Percentiles rank a stretch among this genome's conserved stretches.
These are phyloP conservation scores for Harringtonia lauricola DNA, from an alignment of 2,329 filamentous ascomycete species.

Conservation along the genomic window DNA sequence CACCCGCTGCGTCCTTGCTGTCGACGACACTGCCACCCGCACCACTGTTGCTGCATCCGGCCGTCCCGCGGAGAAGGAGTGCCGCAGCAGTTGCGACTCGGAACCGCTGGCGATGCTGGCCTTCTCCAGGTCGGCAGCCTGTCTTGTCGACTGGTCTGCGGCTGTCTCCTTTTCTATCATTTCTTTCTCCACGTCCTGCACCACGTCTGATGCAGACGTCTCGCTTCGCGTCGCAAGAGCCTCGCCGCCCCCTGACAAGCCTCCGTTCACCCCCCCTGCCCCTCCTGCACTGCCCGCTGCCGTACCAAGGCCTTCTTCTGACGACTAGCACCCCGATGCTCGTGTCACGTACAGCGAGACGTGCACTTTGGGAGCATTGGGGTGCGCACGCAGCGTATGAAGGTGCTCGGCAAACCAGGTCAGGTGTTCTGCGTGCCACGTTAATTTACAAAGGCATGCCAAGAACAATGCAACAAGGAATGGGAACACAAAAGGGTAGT, in stretches of 20 bases:
- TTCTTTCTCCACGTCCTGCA: no score
- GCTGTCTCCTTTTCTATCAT: no score
- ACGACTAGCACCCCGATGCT: slow-evolving; percentile 7
- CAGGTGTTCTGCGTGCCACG: slow-evolving; percentile 17
- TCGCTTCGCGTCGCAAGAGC: not conserved
- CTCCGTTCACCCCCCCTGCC: no score
- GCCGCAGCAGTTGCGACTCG: slow-evolving; percentile 7
- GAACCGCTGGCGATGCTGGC: no score
- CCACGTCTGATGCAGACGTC: not conserved
- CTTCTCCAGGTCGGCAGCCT: no score
- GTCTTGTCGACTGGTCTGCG: no score
- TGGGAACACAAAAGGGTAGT: not conserved
- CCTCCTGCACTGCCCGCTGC: slow-evolving; percentile 9
- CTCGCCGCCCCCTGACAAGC: no score
- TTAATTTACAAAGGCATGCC: no score
- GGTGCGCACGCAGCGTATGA: slow-evolving; percentile 24
- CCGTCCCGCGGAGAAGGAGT: slow-evolving; percentile 25
- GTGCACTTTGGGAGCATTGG: slow-evolving; percentile 25
- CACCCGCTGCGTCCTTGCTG: slow-evolving; percentile 24
- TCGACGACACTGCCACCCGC: slow-evolving; percentile 22
- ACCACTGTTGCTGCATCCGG: slow-evolving; percentile 30
- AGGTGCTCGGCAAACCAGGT: slow-evolving; percentile 28
- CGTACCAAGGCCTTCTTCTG: slow-evolving; percentile 3
- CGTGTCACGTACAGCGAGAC: slow-evolving; percentile 27
- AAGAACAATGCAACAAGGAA: no score